Evolutionary conservation across 2,329 filamentous ascomycete species (phyloP), one percentile per base, ranked within the genome.

Genomic region (Colletotrichum caudatum): DNA sequence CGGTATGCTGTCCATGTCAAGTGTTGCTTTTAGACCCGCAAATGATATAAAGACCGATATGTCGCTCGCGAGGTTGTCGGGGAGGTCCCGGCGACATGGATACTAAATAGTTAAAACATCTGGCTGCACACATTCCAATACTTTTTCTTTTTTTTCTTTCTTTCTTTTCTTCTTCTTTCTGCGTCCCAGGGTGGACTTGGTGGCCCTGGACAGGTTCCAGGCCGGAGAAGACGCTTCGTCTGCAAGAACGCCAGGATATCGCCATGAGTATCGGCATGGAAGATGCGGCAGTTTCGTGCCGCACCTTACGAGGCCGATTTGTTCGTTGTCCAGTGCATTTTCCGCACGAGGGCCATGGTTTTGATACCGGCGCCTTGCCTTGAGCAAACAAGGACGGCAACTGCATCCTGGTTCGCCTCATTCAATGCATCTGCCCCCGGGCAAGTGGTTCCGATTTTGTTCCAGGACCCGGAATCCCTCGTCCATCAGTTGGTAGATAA

Each of bases 401-500:
- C 16, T 9, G 20, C 39, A 14, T 51, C 44, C 9, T 23, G 14
- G 5, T 33, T 48, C 29, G 39, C 60, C n/a, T 46, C 53, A 14
- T n/a, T 73, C 56, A 73, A 48, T 73, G 67, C 46, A 72, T 58
- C 33, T 67, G 67, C n/a, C 71, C 64, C 29, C 73, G 57, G 23
- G 64, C 29, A 35, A 73, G 48, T 12, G 67, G 16, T 18, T 74
- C 73, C 18, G 61, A 11, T 57, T 74, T 74, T 14, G 35, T 67
- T 20, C 63, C 64, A 4, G 71, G n/a, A n/a, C 65, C 66, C 29
- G 71, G 72, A 63, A 83, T 68, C 12, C 76, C 77, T 64, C 81
- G 78, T 35, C 74, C 75, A 59, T 83, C 81, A 29, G 76, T 76
- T 0, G 80, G 69, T 51, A 83, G 69, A 50, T 82, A 82, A 56